Conservation (phyloP, 805 yeast genomes). For the Groenewaldozyma tartarivorans region DNA sequence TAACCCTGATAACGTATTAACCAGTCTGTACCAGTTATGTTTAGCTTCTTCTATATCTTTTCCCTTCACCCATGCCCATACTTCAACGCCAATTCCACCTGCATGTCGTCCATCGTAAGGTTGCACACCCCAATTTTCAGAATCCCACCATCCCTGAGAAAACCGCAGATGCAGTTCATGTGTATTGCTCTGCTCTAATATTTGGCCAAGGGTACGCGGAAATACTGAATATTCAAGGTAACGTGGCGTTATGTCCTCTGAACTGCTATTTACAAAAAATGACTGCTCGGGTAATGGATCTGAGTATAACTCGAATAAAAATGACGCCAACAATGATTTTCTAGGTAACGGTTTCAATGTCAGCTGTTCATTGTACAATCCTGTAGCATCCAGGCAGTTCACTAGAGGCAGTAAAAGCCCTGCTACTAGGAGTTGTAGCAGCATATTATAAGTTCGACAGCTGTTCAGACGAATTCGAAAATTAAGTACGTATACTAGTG, state of each 20-base stretch:
- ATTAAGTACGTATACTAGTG: too few relatives aligned
- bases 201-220: slow-evolving; percentile 74
- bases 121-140: slow-evolving; percentile 74
- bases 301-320: slow-evolving; percentile 57
- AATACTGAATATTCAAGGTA: slow-evolving; percentile 34
- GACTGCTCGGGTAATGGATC: slow-evolving; percentile 26
- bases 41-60: slow-evolving; percentile 43
- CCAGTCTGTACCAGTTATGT: slow-evolving; percentile 58
- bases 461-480: too few relatives aligned
- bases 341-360: slow-evolving; percentile 62
- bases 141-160: slow-evolving; percentile 93
- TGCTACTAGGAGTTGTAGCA: too few relatives aligned
- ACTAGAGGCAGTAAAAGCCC: neutral
- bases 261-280: slow-evolving; percentile 1
- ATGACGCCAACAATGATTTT: slow-evolving; percentile 59
- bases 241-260: neutral
- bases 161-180: slow-evolving; percentile 77
- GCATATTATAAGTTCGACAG: too few relatives aligned
- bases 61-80: slow-evolving; percentile 81
- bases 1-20: slow-evolving; percentile 74
- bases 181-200: slow-evolving; percentile 55
- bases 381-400: neutral
- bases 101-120: slow-evolving; percentile 62
- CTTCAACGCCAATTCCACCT: slow-evolving; percentile 94
- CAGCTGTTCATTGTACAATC: slow-evolving; percentile 49